These are phyloP conservation scores for Tuber melanosporum DNA, from an alignment of 495 filamentous ascomycete species.

Conservation along the genomic window DNA sequence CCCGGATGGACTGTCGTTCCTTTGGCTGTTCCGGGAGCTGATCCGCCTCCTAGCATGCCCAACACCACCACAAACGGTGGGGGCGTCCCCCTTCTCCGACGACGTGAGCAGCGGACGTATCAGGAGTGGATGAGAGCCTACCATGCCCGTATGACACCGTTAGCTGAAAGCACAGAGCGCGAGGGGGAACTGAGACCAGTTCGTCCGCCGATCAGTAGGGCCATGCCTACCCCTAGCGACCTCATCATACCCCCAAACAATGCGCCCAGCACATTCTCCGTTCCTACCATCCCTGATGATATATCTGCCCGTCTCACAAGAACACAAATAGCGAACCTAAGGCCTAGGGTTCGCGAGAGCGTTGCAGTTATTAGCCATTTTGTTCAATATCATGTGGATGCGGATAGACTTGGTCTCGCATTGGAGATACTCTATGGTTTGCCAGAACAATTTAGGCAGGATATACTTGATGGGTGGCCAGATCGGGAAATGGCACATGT, in stretches of 20 bases:
- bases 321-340: conserved; percentile 27
- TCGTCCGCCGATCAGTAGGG: conserved; percentile 13
- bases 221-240: conserved; percentile 15
- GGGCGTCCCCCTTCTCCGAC: conserved; percentile 17
- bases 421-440: conserved; percentile 24
- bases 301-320: conserved; percentile 13
- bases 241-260: background rate
- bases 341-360: conserved; percentile 25
- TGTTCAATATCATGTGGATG: conserved; percentile 17
- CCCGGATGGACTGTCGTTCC: conserved; percentile 39
- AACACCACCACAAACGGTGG: conserved; percentile 14
- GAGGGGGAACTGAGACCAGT: background rate
- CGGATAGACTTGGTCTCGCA: conserved; percentile 5
- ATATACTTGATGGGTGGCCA: conserved; percentile 36
- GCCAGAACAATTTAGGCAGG: conserved; percentile 20
- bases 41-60: background rate
- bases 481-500: conserved; percentile 12
- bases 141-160: conserved; percentile 33
- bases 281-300: conserved; percentile 7
- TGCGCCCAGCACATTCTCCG: background rate
- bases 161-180: background rate
- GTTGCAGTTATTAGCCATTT: conserved; percentile 17
- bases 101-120: conserved; percentile 33
- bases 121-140: conserved; percentile 36
- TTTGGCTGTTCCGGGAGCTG: conserved; percentile 29